phyloP scores from a whole-genome alignment of 1,139 yeast genomes.

The Candida glucosophila region DNA sequence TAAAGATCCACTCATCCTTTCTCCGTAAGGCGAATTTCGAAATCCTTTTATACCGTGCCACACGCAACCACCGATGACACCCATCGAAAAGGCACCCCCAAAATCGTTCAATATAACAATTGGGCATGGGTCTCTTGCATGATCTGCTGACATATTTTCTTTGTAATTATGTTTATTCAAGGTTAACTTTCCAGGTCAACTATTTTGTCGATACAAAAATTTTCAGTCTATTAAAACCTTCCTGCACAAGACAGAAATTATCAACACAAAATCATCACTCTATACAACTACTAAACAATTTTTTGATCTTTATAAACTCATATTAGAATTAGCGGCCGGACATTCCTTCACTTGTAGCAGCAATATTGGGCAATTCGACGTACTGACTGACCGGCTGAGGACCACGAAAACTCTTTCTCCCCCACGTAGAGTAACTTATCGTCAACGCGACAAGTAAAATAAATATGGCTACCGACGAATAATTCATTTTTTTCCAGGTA shows the following conservation, averaged over 20 bases:
- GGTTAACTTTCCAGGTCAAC: too few species aligned
- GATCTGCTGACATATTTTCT: slow-evolving; percentile 72
- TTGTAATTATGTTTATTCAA: slow-evolving; percentile 1
- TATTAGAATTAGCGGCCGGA: too few species aligned
- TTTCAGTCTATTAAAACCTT: too few species aligned
- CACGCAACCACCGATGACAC: slow-evolving; percentile 93
- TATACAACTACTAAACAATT: too few species aligned
- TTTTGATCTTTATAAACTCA: too few species aligned
- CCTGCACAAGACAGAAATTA: too few species aligned
- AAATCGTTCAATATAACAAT: slow-evolving; percentile 91
- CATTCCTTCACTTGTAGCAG: too few species aligned
- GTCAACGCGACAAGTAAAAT: slow-evolving; percentile 41
- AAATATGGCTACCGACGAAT: slow-evolving; percentile 55
- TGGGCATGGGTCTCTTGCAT: slow-evolving; percentile 98
- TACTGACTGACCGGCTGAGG: slow-evolving; percentile 52
- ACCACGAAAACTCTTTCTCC: slow-evolving; percentile 50
- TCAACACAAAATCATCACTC: too few species aligned
- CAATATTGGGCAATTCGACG: slow-evolving; percentile 29
- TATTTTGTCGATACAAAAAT: slow-evolving; percentile 3
- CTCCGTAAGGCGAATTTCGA: slow-evolving; percentile 96
- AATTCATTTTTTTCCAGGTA: slow-evolving; percentile 59
- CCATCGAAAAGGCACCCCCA: slow-evolving; percentile 99
- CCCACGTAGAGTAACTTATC: slow-evolving; percentile 51
- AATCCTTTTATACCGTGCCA: slow-evolving; percentile 99
- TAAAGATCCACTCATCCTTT: slow-evolving; percentile 82